A percentile compares a stretch with the other conserved stretches of the same genome.
Evolutionary conservation across 441 rosid genomes (phyloP).

Genomic region (Arabidopsis lyrata): DNA sequence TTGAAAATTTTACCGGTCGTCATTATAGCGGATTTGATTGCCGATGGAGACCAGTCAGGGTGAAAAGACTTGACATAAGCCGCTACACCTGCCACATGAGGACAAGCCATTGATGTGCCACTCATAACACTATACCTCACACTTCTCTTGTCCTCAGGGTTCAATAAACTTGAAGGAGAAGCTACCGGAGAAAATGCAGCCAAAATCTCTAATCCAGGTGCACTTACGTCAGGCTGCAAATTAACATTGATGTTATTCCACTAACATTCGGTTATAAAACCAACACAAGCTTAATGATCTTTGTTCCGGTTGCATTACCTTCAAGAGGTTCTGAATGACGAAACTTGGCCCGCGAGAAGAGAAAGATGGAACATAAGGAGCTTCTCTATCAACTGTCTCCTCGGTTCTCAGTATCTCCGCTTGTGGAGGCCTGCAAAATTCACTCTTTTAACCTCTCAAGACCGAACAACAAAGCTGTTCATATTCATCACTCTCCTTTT

Average conservation of each 20-base stretch:
- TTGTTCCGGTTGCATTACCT: constrained; percentile 46
- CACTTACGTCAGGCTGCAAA: constrained; percentile 62
- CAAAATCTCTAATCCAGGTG: constrained; percentile 58
- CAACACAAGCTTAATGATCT: background rate
- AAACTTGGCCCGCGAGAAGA: constrained; percentile 61
- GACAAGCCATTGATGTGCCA: constrained; percentile 72
- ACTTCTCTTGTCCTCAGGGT: constrained; percentile 33
- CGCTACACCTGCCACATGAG: constrained; percentile 57
- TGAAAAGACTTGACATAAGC: constrained; percentile 59
- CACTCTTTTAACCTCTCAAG: constrained; percentile 14
- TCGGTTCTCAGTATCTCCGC: constrained; percentile 49
- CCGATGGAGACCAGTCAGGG: constrained; percentile 64
- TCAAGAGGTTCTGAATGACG: constrained; percentile 48
- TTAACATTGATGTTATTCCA: background rate
- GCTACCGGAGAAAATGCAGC: constrained; percentile 45
- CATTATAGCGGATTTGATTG: constrained; percentile 65
- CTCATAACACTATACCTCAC: constrained; percentile 48
- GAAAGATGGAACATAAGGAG: constrained; percentile 59
- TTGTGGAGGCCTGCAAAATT: constrained; percentile 38
- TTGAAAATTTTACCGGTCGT: constrained; percentile 53
- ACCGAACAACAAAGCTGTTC: background rate
- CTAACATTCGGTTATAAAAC: background rate
- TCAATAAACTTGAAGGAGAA: constrained; percentile 26
- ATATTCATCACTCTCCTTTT: background rate
- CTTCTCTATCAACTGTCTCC: constrained; percentile 41